Percentiles rank a stretch among this genome's conserved stretches.
phyloP scores from a whole-genome alignment of 2,329 filamentous ascomycete genomes.

The Penicillium sp. region DNA sequence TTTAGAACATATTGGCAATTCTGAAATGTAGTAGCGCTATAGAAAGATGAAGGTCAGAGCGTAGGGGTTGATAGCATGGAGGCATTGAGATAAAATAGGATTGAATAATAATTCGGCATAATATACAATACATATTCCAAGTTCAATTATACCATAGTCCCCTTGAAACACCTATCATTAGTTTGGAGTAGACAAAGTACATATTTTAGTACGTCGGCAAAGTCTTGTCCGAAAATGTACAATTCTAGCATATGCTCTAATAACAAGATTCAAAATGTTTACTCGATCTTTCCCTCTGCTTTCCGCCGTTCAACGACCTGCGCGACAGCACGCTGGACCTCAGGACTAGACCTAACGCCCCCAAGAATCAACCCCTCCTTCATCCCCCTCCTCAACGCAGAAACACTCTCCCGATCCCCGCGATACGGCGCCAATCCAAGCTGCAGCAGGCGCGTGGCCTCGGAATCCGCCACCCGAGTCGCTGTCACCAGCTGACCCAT shows the following conservation, averaged over 20 bases:
- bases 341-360: conserved; percentile 73
- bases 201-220: background rate
- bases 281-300: background rate
- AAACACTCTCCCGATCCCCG: conserved; percentile 65
- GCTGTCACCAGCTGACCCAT: conserved; percentile 66
- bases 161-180: no score
- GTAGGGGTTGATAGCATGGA: no score
- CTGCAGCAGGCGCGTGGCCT: conserved; percentile 68
- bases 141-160: no score
- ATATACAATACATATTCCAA: no score
- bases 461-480: conserved; percentile 62
- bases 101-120: no score
- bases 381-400: conserved; percentile 67
- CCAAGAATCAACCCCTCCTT: conserved; percentile 88
- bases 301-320: conserved; percentile 61
- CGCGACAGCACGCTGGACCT: conserved; percentile 77
- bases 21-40: no score
- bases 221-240: background rate
- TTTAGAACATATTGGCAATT: no score
- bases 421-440: conserved; percentile 80
- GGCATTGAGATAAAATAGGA: no score
- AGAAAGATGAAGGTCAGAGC: no score
- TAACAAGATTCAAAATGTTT: background rate
- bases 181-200: no score
- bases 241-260: background rate